Percentiles rank a stretch among this genome's conserved stretches.
Evolutionary conservation across 2,329 filamentous ascomycete species (phyloP).

Genomic region (Teratosphaeria nubilosa): DNA sequence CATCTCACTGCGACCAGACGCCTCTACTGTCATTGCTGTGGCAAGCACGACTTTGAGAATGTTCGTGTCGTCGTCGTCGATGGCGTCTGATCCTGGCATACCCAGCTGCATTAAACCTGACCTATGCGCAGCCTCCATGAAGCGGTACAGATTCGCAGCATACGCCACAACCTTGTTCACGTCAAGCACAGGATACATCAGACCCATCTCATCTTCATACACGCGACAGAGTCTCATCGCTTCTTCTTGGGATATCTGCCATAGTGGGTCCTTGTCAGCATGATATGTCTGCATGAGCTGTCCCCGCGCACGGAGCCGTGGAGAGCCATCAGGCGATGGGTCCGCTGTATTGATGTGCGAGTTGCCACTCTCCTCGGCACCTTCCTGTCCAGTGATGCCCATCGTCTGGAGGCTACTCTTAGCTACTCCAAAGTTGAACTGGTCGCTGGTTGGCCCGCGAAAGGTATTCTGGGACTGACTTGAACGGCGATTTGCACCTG

Average conservation of each 20-base stretch:
- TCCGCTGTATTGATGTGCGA: constrained; percentile 8
- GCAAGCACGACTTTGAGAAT: constrained; percentile 77
- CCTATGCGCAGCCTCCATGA: constrained; percentile 57
- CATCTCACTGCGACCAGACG: constrained; percentile 65
- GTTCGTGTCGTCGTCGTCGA: constrained; percentile 55
- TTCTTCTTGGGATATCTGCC: constrained; percentile 67
- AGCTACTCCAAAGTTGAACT: constrained; percentile 77
- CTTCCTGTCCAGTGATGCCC: constrained; percentile 63
- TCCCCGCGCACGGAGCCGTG: constrained; percentile 6
- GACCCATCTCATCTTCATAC: constrained; percentile 81
- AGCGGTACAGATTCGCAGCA: constrained; percentile 58
- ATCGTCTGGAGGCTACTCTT: constrained; percentile 81
- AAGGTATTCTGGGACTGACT: constrained; percentile 46
- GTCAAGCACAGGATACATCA: constrained; percentile 82
- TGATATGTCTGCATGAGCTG: constrained; percentile 27
- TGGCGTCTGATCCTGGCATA: constrained; percentile 46
- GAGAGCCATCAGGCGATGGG: constrained; percentile 5
- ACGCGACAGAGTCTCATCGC: constrained; percentile 67
- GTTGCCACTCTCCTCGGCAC: constrained; percentile 43
- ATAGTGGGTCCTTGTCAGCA: constrained; percentile 62
- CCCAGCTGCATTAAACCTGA: constrained; percentile 47
- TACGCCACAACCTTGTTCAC: constrained; percentile 63
- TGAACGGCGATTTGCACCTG: constrained; percentile 6
- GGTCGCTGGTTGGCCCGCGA: constrained; percentile 73
- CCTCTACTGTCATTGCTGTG: constrained; percentile 66